Evolutionary conservation across 768 basidiomycete species (phyloP), one percentile per base, ranked within the genome.

Genomic region (Trametes gibbosa): DNA sequence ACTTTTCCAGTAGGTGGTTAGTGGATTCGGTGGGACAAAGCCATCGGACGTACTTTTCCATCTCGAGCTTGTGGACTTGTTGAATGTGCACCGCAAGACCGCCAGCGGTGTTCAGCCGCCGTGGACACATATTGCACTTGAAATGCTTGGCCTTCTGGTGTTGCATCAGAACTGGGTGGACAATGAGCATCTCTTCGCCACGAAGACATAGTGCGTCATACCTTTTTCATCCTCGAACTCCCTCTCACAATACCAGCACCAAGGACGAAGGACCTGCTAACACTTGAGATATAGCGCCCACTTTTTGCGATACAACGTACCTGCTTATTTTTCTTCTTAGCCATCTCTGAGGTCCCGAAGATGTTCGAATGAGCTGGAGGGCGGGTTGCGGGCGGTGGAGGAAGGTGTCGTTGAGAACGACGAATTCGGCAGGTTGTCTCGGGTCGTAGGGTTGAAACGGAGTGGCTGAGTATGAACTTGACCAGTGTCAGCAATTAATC

Each of bases 171-270:
- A 99, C 97, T 48, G 46, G 25, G 14, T 16, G 37, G 47, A 23
- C 53, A 40, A 40, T 51, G 13, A 24, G 51, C 34, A 32, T 48
- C 5, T 14, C 13, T 46, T 17, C 35, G 6, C 6, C n/a, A 13
- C 1, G 3, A 19, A 14, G 10, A 40, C 19, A 16, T 13, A 56
- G 27, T 34, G 53, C 43, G 47, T 66, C 48, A 75, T 79, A 92
- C 95, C 95, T 77, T 98, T 98, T 75, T 98, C 95, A 83, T 99
- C 97, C 75, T 98, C 95, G 68, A 99, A 99, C 75, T 97, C 96
- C 71, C 96, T 85, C 75, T 98, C 95, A 78, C 95, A 98, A 73
- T 98, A 98, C 95, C 95, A 98, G 77, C 95, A 98, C 94, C 95
- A 97, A 16, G 92, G 92, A 5, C 89, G 86, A 63, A 94, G 83